Conservation (phyloP, 2,329 filamentous ascomycete genomes). For the Fusarium drepaniforme region DNA sequence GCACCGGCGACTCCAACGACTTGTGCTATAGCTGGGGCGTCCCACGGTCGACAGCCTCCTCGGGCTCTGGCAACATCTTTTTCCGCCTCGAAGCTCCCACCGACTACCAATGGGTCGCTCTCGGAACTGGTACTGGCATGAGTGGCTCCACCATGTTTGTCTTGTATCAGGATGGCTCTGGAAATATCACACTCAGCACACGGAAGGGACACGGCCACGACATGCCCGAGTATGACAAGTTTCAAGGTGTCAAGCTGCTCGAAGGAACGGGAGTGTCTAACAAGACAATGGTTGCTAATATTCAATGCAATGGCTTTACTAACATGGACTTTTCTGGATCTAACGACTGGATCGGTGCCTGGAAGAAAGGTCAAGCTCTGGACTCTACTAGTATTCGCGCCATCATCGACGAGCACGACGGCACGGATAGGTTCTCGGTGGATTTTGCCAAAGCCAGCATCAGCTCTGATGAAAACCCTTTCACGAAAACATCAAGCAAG, state of each 20-base stretch:
- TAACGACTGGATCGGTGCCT: neutral
- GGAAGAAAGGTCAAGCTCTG: neutral
- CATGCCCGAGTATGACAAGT: neutral
- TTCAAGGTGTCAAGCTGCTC: neutral
- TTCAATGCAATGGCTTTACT: neutral
- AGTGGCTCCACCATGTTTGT: neutral
- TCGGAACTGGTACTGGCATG: neutral
- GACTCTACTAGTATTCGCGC: neutral
- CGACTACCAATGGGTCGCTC: neutral
- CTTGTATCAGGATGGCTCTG: neutral
- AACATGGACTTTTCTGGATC: neutral
- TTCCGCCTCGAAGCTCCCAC: neutral
- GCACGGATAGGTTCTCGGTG: neutral
- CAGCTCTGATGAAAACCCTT: neutral
- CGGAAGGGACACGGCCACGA: neutral
- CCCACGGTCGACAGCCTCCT: neutral
- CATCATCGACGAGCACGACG: neutral
- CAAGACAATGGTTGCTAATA: neutral
- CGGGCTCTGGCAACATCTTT: neutral
- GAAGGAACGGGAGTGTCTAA: neutral
- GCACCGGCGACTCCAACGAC: neutral
- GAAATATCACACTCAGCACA: neutral
- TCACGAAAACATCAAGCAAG: neutral
- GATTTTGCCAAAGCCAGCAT: neutral
- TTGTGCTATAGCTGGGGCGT: neutral